Conservation (phyloP, 1,139 yeast species). For the Ashbya aceris region DNA sequence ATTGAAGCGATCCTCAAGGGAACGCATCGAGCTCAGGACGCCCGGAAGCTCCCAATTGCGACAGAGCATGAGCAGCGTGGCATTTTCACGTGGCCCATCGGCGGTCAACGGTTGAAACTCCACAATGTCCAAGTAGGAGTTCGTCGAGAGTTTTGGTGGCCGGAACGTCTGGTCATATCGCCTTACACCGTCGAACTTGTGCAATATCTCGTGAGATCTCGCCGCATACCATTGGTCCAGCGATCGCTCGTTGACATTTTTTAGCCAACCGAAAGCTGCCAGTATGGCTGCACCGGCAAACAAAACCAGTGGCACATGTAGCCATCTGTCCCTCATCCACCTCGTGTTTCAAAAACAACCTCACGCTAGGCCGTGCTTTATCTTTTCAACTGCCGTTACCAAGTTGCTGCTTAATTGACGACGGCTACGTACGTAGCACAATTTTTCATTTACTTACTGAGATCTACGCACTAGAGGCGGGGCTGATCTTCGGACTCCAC, state of each 20-base stretch:
- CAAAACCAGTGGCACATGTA: neutral
- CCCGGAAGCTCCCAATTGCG: slow-evolving; percentile 54
- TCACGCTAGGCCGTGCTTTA: too few species aligned
- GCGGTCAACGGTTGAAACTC: slow-evolving; percentile 31
- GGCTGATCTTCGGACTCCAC: too few species aligned
- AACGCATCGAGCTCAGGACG: slow-evolving; percentile 56
- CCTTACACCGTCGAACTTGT: slow-evolving; percentile 8
- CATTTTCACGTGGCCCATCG: slow-evolving; percentile 45
- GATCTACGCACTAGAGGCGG: too few species aligned
- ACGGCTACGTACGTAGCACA: too few species aligned
- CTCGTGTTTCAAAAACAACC: too few species aligned
- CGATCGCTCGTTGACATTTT: too few species aligned
- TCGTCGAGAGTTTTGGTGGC: slow-evolving; percentile 35
- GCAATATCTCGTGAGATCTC: slow-evolving; percentile 5
- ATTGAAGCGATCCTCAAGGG: slow-evolving; percentile 61
- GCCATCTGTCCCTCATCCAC: too few species aligned
- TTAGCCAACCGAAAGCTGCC: neutral
- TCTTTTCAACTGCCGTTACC: neutral
- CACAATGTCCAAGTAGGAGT: slow-evolving; percentile 40
- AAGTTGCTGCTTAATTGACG: too few species aligned
- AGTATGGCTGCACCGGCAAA: neutral
- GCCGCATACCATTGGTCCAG: slow-evolving; percentile 3
- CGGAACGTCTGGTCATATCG: slow-evolving; percentile 3
- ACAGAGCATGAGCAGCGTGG: slow-evolving; percentile 64
- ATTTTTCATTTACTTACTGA: too few species aligned